Percentiles rank a stretch among this genome's conserved stretches.
phyloP scores from a whole-genome alignment of 805 yeast genomes.

The Candida tallmaniae region DNA sequence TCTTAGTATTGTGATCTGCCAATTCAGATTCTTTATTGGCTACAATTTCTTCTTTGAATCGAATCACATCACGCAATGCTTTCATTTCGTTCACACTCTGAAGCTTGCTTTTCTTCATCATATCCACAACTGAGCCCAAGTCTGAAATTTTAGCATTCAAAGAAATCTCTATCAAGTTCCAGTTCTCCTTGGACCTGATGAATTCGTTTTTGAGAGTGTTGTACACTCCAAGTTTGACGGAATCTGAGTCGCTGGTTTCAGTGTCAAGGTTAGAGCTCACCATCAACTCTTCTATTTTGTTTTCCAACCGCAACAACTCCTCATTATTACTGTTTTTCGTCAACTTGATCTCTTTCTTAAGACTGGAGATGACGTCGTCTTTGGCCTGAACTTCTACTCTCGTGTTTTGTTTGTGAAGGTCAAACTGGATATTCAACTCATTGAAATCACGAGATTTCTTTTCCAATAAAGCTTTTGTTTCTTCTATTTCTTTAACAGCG shows the following conservation, averaged over 20 bases:
- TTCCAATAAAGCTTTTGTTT: slow-evolving; percentile 19
- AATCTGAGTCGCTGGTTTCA: slow-evolving; percentile 17
- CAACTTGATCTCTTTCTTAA: slow-evolving; percentile 24
- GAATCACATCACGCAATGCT: slow-evolving; percentile 12
- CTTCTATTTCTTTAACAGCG: slow-evolving; percentile 19
- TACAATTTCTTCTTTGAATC: slow-evolving; percentile 20
- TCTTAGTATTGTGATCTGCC: slow-evolving; percentile 1
- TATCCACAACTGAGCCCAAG: slow-evolving; percentile 23
- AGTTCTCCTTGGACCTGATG: slow-evolving; percentile 70
- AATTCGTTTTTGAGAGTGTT: slow-evolving; percentile 65
- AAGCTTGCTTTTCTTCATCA: slow-evolving; percentile 22
- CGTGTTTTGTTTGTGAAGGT: slow-evolving; percentile 24
- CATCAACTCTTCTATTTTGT: slow-evolving; percentile 64
- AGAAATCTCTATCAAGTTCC: slow-evolving; percentile 75
- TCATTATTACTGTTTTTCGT: slow-evolving; percentile 27
- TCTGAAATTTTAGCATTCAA: slow-evolving; percentile 47
- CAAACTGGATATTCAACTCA: slow-evolving; percentile 30
- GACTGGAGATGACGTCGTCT: slow-evolving; percentile 26
- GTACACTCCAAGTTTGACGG: slow-evolving; percentile 40
- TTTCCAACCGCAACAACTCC: slow-evolving; percentile 60
- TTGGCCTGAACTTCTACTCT: slow-evolving; percentile 32
- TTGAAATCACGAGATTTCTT: slow-evolving; percentile 20
- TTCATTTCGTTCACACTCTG: slow-evolving; percentile 29
- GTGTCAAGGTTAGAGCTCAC: slow-evolving; percentile 34
- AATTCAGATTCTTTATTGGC: slow-evolving; percentile 19